Base-by-base conservation (phyloP, 208 protist genomes). In the Crithidia fasciculata region DNA sequence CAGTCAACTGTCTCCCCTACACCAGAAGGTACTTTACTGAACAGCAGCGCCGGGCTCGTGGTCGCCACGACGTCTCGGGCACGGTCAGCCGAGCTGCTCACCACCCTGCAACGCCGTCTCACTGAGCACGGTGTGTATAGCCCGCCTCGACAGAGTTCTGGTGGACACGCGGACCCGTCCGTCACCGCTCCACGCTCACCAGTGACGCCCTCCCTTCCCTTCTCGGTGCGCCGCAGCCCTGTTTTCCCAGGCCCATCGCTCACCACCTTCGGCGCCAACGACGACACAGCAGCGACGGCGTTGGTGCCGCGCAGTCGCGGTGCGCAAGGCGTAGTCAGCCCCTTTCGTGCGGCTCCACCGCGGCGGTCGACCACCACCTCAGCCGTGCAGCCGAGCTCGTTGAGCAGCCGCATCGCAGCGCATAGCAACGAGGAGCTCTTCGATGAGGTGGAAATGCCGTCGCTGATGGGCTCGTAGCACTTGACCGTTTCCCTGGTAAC, bases 71-170 rank as follows among this genome's bases (percentile, higher is more conserved):
- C 60, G 4, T 60, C 69, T 1, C 67, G 75, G 2, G 61, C 75
- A 13, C 75, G 67, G 8, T 80, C 75, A 13, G 75, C 62, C 19
- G 75, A 74, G 36, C 28, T 80, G 44, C 57, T 79, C n/a, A 45
- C 49, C 2, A 55, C 56, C 9, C 18, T 55, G 62, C 52, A 68
- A 16, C 74, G 74, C 16, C 68, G 59, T 19, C 50, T 62, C 36
- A 12, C 56, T 5, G 73, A 72, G 13, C 49, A 55, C 47, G 53
- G 50, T 4, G 10, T n/a, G 36, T 43, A 18, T 8, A 61, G 4
- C 8, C 28, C 36, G 4, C 19, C 28, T 55, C 61, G 61, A 19
- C 45, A 53, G 28, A 8, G 39, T 15, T 13, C 5, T 18, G 8
- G 6, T 15, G 16, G 6, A 19, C 8, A 55, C 50, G 50, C 16